A percentile compares a stretch with the other conserved stretches of the same genome.
These are phyloP conservation scores for Dichomitus squalens DNA, from an alignment of 1,284 basidiomycete genomes.

Conservation along the genomic window DNA sequence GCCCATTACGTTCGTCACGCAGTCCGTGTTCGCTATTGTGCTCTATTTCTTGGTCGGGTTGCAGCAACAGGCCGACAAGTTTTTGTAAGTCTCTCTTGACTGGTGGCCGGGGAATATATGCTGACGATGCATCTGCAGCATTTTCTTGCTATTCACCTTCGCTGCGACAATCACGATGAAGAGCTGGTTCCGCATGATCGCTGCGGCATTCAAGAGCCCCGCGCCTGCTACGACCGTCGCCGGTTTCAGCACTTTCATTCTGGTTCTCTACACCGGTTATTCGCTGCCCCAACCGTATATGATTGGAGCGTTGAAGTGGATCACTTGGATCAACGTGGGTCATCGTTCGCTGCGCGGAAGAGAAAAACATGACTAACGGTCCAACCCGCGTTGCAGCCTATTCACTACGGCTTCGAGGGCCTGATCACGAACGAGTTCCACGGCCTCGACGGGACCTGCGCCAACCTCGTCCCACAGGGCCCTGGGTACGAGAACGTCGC, in stretches of 20 bases:
- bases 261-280: slow-evolving; percentile 54
- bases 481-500: slow-evolving; percentile 55
- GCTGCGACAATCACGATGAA: slow-evolving; percentile 60
- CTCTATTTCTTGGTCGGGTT: slow-evolving; percentile 71
- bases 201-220: slow-evolving; percentile 53
- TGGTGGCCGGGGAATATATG: not conserved
- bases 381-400: slow-evolving; percentile 37
- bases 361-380: not conserved
- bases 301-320: slow-evolving; percentile 67
- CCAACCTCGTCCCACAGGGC: slow-evolving; percentile 46
- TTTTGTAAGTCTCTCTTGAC: slow-evolving; percentile 49
- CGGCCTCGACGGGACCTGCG: slow-evolving; percentile 43
- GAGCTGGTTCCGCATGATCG: slow-evolving; percentile 60
- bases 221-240: slow-evolving; percentile 63
- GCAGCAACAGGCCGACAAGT: slow-evolving; percentile 52
- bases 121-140: slow-evolving; percentile 37
- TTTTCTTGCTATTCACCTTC: slow-evolving; percentile 55
- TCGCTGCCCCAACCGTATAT: slow-evolving; percentile 55
- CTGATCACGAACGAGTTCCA: slow-evolving; percentile 61
- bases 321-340: slow-evolving; percentile 62
- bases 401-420: slow-evolving; percentile 55
- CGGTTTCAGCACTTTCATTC: slow-evolving; percentile 52
- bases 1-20: slow-evolving; percentile 60
- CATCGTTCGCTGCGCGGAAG: not conserved
- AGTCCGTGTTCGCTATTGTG: slow-evolving; percentile 53